Evolutionary conservation across 805 yeast genomes (phyloP), one percentile per base, ranked within the genome.

Genomic region (Metschnikowia baotianmanensis): DNA sequence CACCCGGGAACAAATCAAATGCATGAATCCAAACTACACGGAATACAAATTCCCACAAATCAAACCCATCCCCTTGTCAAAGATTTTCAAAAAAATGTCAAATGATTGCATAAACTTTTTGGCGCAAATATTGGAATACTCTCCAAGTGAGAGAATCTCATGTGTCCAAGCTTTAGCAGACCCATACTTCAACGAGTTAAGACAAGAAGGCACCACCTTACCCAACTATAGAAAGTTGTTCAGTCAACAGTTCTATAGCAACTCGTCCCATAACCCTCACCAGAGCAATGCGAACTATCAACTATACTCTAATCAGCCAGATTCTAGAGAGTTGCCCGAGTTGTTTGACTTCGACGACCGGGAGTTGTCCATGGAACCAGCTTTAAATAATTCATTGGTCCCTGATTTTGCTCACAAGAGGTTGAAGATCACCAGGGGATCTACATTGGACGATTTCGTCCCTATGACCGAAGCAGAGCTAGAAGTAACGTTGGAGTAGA

Each of bases 11-110:
- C 96, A 91, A 64, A 91, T 91, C 52, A 78, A 82, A 59, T 78
- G 89, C 46, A 93, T 91, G 99, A 91, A 91, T 65, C 96, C 96
- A 38, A 90, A 88, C 63, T 93, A 91, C 67, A 86, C 88, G 83
- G 98, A 93, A 62, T 97, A 91, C 67, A 88, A 87, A 59, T 91
- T 91, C 72, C 98, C 99, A 4, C 78, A 77, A 46, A 85, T 85
- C 51, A 83, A 83, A 60, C 86, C 91, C 41, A 84, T 85, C 28
- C 91, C 91, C 31, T 65, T 85, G 45, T 59, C 67, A 26, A 82
- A 79, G 52, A 82, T 84, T 17, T 83, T 83, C 63, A 80, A 81
- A 57, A 72, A 74, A 52, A 65, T 73, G 56, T 68, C 77, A 47
- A 42, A 61, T 44, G 73, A 78, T 67, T 72, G 78, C 46, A 74